A percentile compares a stretch with the other conserved stretches of the same genome.
These are phyloP conservation scores for Amoeboaphelidium protococcarum DNA, from an alignment of 371 early-diverging fungal genomes.

Conservation along the genomic window DNA sequence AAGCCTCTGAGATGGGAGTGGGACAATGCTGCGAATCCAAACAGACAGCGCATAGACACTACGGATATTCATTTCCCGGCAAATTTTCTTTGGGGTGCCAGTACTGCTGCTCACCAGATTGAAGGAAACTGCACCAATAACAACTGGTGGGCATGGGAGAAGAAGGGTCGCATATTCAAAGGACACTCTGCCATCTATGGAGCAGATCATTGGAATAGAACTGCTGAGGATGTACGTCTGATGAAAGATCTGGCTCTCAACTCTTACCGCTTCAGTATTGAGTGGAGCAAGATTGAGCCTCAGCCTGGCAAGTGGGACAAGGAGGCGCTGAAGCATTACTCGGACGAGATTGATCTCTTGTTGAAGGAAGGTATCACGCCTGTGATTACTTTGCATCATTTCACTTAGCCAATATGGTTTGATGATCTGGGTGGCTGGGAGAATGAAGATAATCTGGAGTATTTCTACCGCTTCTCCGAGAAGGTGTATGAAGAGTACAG, in stretches of 20 bases:
- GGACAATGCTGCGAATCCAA: neutral
- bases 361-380: conserved; percentile 9
- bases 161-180: neutral
- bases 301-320: conserved; percentile 2
- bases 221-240: neutral
- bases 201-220: neutral
- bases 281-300: conserved; percentile 13
- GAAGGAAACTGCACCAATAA: conserved; percentile 6
- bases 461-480: conserved; percentile 10
- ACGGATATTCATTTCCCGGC: neutral
- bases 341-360: conserved; percentile 9
- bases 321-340: conserved; percentile 8
- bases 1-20: neutral
- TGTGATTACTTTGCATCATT: conserved; percentile 8
- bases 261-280: conserved; percentile 12
- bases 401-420: conserved; percentile 2
- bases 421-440: conserved; percentile 8
- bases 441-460: conserved; percentile 3
- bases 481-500: conserved; percentile 7
- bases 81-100: conserved; percentile 5
- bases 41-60: neutral
- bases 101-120: conserved; percentile 8
- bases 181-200: neutral
- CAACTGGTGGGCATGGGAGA: neutral
- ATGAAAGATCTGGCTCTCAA: conserved; percentile 1